Base-by-base conservation (phyloP, 129 eudicot genomes). In the Helianthus tuberosus region DNA sequence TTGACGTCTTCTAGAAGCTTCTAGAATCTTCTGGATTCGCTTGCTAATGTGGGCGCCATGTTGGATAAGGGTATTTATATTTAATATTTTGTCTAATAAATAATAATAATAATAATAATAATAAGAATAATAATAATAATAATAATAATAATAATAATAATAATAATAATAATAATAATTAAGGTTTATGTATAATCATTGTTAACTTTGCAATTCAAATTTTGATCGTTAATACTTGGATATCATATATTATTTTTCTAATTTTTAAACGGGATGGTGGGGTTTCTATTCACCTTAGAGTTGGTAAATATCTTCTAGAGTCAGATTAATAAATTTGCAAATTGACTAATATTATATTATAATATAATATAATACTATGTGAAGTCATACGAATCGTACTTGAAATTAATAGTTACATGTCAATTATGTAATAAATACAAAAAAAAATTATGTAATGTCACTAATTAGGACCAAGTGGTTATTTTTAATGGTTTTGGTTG, bases 261-360 rank as follows among this genome's bases (percentile, higher is more conserved):
- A 8, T 38, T 64, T 39, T 6, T 64, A 15, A n/a, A 64, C 1
- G 69, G 23, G 27, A 36, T 3, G 15, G 41, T 59, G 51, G 51
- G 51, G 49, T 36, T 27, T 63, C 10, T 38, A 36, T 63, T 63
- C 20, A 15, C 48, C 50, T 64, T 36, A 64, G 23, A 20, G 23
- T 20, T 20, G 23, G 23, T 20, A 20, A 20, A 39, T 25, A 64
- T 64, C 6, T 48, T 63, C 5, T 63, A 63, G 1, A 38, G 11
- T 63, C 3, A 27, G 23, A 36, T 35, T 64, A 64, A 54, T 54
- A 54, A 54, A 54, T 54, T 54, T 41, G 69, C 69, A 64, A 64
- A 50, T 64, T 25, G 48, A 8, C 17, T 15, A 6, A 54, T 52
- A 54, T 16, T 54, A 4, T 20, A 20, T 20, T 20, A 20, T 20